Base-by-base conservation (phyloP, 257 asterid species). In the Solanum stenotomum region DNA sequence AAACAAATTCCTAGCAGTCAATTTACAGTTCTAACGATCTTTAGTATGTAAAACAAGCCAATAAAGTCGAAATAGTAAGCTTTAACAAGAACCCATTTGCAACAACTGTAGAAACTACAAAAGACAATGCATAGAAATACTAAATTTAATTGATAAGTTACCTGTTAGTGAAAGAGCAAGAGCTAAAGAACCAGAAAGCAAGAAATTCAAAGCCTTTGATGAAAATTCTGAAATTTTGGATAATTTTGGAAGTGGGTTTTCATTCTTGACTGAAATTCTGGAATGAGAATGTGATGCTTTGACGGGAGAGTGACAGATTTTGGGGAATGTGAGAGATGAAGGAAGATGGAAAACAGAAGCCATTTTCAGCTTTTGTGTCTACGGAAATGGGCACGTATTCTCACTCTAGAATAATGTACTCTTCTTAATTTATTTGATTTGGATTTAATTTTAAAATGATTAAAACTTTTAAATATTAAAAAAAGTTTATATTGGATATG, bases 81-180 rank as follows among this genome's bases (percentile, higher is more conserved):
- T 40, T 42, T n/a, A n/a, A 42, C 22, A 78, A 40, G 35, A 78
- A 40, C 35, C 84, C 61, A 77, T 40, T 77, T 77, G 61, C 61
- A n/a, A 40, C 34, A 42, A 40, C 10, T 68, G 4, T 11, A 8
- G 2, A 33, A 25, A 49, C 46, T 3, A 7, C 34, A 29, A 82
- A 46, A 34, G 15, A 23, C 34, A 38, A 29, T 44, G n/a, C 0
- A 56, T 56, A 18, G 0, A 52, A 52, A 52, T 0, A 52, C 63
- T 18, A 37, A 5, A 49, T n/a, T 14, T 15, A 72, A 4, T 1
- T 61, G n/a, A 44, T 49, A 27, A 78, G 91, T 87, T 42, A 94
- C 99, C 98, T 15, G 98, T 72, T 74, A 95, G 90, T 68, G 98
- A 93, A 4, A 95, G 85, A 34, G 96, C 92, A 38, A 96, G 94